Conservation (phyloP, 2,329 filamentous ascomycete genomes). For the Trichoderma sp. region DNA sequence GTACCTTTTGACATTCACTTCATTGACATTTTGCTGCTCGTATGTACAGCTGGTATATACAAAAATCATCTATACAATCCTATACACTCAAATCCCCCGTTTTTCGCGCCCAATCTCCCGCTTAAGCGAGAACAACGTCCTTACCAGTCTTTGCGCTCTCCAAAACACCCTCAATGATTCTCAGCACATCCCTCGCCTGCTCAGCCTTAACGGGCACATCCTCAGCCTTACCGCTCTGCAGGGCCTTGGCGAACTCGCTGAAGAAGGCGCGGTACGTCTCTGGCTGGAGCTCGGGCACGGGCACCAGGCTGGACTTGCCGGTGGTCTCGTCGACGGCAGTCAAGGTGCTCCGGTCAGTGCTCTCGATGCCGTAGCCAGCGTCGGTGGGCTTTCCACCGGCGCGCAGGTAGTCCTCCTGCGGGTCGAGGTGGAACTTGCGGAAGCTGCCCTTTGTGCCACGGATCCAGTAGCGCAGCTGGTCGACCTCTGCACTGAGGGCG, state of each 20-base stretch:
- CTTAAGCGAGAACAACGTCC: constrained; percentile 35
- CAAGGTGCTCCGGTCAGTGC: constrained; percentile 56
- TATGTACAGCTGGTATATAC: neutral
- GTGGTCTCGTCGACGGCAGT: constrained; percentile 49
- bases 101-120: neutral
- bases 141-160: constrained; percentile 49
- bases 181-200: constrained; percentile 53
- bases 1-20: neutral
- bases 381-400: constrained; percentile 60
- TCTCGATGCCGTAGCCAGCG: constrained; percentile 62
- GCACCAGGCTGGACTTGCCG: constrained; percentile 48
- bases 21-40: neutral
- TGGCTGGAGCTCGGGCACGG: constrained; percentile 58
- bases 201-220: constrained; percentile 51
- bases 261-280: constrained; percentile 70
- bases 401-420: constrained; percentile 72
- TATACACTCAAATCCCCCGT: neutral
- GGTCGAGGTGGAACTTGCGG: constrained; percentile 67
- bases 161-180: constrained; percentile 49
- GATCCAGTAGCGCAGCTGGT: constrained; percentile 74
- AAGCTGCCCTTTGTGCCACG: constrained; percentile 71
- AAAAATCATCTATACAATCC: neutral
- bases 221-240: constrained; percentile 47
- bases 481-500: constrained; percentile 63
- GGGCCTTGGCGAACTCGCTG: constrained; percentile 46